Evolutionary conservation across 768 basidiomycete species (phyloP), one percentile per base, ranked within the genome.

Genomic region (Podaxis sp.): DNA sequence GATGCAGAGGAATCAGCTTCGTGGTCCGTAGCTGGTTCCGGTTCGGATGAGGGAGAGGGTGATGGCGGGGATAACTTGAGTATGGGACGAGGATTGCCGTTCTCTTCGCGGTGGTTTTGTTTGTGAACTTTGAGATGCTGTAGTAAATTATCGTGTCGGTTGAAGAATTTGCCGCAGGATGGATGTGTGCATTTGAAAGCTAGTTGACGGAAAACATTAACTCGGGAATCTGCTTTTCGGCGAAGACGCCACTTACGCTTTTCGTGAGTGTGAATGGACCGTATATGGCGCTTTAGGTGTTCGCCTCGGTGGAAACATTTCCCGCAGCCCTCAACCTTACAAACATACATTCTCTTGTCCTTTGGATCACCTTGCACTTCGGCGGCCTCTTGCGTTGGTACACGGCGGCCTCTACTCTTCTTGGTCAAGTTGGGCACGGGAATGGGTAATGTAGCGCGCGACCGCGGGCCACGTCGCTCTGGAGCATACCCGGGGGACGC

Each of bases 341-440:
- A 91, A 2, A 87, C 76, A 64, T 88, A 88, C 17, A 77, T 68
- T 26, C 82, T 66, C 52, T 68, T 68, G 63, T 73, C 73, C 57
- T 71, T 72, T 59, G 70, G 67, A 28, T 70, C 72, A 52, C 67
- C 42, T 59, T 68, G 68, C 57, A 66, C 55, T 33, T 65, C 68
- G 26, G 65, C 56, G 39, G 68, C 58, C 56, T 69, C 68, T 57
- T 76, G 76, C 2, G 87, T 90, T 4, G 90, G 90, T 22, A 92
- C 90, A 63, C 88, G 82, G 40, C 90, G 84, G 12, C 90, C 90
- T 57, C 90, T 85, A 68, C 87, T 89, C 77, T 89, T 90, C 79
- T 92, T 92, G 51, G 87, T 92, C 64, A 92, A 71, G 73, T 90
- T 88, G 39, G 90, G 89, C 46, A 91, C 88, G 12, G 89, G 89